These are phyloP conservation scores for Xenoacremonium recifei DNA, from an alignment of 2,329 filamentous ascomycete species.

Conservation along the genomic window DNA sequence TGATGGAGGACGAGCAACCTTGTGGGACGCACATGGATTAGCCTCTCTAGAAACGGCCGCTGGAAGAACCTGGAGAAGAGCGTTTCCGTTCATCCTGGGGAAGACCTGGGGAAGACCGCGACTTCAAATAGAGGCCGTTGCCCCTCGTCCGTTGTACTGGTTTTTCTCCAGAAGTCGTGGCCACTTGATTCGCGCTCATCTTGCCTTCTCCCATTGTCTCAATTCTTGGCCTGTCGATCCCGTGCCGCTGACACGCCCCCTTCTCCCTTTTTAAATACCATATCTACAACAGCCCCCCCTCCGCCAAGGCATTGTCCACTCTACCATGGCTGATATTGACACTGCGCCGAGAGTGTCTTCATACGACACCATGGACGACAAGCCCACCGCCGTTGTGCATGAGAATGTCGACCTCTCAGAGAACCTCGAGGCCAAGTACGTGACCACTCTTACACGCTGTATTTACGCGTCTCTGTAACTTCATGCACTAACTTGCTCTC, in stretches of 20 bases:
- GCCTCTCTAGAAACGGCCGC: neutral
- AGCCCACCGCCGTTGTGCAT: slow-evolving; percentile 16
- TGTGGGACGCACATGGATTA: neutral
- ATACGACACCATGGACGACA: slow-evolving; percentile 25
- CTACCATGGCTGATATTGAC: slow-evolving; percentile 21
- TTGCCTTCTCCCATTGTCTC: slow-evolving; percentile 8
- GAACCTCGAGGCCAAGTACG: slow-evolving; percentile 45
- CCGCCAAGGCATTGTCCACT: neutral
- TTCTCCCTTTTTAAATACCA: neutral
- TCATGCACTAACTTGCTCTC: slow-evolving; percentile 1
- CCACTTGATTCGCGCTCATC: slow-evolving; percentile 2
- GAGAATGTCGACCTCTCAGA: slow-evolving; percentile 36
- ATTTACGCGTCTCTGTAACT: neutral
- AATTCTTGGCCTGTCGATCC: no score
- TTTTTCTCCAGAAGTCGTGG: slow-evolving; percentile 1
- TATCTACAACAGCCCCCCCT: neutral
- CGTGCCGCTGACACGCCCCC: neutral
- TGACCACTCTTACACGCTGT: slow-evolving; percentile 1
- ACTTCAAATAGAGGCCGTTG: slow-evolving; percentile 7
- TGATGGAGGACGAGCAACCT: neutral
- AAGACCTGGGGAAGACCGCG: neutral
- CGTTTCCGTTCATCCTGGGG: neutral
- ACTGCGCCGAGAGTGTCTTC: slow-evolving; percentile 8
- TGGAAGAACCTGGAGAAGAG: neutral
- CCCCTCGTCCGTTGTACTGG: slow-evolving; percentile 8